These are phyloP conservation scores for Dictyostelium brefeldianum DNA, from an alignment of 78 protist genomes.

Conservation along the genomic window DNA sequence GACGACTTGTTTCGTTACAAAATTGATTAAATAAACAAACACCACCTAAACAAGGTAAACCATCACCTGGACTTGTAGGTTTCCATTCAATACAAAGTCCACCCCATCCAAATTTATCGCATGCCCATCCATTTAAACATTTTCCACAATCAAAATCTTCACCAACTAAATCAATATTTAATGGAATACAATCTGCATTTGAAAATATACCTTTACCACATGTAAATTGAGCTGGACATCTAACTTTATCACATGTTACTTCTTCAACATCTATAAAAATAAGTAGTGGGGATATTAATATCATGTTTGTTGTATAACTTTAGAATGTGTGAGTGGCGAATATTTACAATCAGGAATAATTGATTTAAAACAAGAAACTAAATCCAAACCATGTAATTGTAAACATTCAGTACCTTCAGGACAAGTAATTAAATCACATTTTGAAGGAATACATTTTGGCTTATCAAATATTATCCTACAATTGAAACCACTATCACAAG, in stretches of 20 bases:
- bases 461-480: constrained; percentile 11
- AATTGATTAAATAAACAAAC: constrained; percentile 33
- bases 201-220: constrained; percentile 48
- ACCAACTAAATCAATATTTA: constrained; percentile 1
- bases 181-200: constrained; percentile 53
- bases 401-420: constrained; percentile 4
- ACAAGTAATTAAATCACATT: constrained; percentile 30
- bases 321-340: too few relatives aligned
- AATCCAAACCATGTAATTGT: constrained; percentile 1
- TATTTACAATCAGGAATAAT: not conserved
- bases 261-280: not conserved
- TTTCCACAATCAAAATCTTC: not conserved
- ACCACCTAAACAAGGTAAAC: constrained; percentile 12
- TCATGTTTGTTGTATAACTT: too few relatives aligned
- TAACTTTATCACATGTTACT: not conserved
- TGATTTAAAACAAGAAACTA: constrained; percentile 26
- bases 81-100: constrained; percentile 57
- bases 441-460: constrained; percentile 5
- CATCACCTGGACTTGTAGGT: not conserved
- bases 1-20: constrained; percentile 12
- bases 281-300: too few relatives aligned
- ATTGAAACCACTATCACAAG: constrained; percentile 13
- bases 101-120: constrained; percentile 77
- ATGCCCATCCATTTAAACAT: constrained; percentile 24
- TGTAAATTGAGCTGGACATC: constrained; percentile 21